phyloP scores from a whole-genome alignment of 78 protist genomes.

The Andalucia godoyi region DNA sequence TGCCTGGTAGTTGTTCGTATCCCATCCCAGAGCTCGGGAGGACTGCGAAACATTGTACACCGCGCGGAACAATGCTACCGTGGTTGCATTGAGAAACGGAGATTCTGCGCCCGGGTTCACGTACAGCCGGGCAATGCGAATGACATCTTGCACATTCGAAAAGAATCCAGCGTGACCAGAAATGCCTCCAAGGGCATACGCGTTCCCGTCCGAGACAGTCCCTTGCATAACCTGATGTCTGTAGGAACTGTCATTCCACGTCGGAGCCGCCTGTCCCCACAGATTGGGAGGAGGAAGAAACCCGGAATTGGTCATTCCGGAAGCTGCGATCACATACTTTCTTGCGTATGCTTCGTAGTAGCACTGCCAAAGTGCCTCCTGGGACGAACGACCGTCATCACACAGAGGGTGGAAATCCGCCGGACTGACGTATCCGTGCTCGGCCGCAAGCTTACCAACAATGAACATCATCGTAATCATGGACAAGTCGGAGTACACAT shows the following conservation, averaged over 20 bases:
- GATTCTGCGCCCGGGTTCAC: slow-evolving; percentile 11
- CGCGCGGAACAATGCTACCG: slow-evolving; percentile 23
- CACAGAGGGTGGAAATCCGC: slow-evolving; percentile 18
- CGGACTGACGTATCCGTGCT: neutral
- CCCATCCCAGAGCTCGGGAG: slow-evolving; percentile 49
- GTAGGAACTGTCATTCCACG: slow-evolving; percentile 45
- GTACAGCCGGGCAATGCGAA: slow-evolving; percentile 1
- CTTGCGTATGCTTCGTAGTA: slow-evolving; percentile 60
- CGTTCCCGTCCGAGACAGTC: slow-evolving; percentile 61
- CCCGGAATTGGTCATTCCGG: slow-evolving; percentile 2
- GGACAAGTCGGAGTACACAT: slow-evolving; percentile 42
- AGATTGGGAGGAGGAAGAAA: slow-evolving; percentile 23
- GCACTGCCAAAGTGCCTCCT: slow-evolving; percentile 28
- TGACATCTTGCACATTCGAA: slow-evolving; percentile 32
- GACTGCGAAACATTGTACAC: slow-evolving; percentile 43
- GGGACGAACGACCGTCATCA: slow-evolving; percentile 12
- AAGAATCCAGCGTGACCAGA: slow-evolving; percentile 78
- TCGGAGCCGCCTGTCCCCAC: slow-evolving; percentile 24
- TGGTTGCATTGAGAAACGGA: slow-evolving; percentile 38
- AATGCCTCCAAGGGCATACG: slow-evolving; percentile 69
- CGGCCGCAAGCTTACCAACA: slow-evolving; percentile 36
- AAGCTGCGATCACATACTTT: slow-evolving; percentile 20
- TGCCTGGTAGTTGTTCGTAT: slow-evolving; percentile 16
- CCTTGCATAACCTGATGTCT: slow-evolving; percentile 44
- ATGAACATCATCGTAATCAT: slow-evolving; percentile 63